Evolutionary conservation across 2,329 filamentous ascomycete species (phyloP), one percentile per base, ranked within the genome.

Genomic region (Epichloe brachyelytri): DNA sequence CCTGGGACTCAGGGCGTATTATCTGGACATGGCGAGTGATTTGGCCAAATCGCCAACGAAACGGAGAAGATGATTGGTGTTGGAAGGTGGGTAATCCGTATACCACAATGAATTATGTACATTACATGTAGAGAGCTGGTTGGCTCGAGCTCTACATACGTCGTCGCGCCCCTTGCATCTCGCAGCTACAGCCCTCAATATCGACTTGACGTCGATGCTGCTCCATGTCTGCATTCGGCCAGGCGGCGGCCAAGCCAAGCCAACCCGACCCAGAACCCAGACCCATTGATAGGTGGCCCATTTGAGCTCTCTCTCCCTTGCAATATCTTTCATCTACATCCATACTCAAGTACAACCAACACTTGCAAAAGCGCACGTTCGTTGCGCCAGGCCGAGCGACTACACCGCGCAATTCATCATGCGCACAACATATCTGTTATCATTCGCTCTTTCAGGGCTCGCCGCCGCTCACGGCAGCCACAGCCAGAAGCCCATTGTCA

Each of bases 391-490:
- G n/a, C 15, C 17, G 37, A 48, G 39, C 34, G 36, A n/a, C 34
- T 26, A 44, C 39, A 15, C 10, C 4, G 11, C 20, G 22, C 19
- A 17, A 6, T 17, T 19, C 22, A 15, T 34, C 34, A 67, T 67
- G 65, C 62, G 60, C 53, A 43, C 59, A 40, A 49, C 53, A 37
- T 36, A 58, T 45, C 49, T 75, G 33, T 55, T 71, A 51, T 59
- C 62, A 49, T 56, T 69, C 43, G 65, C 68, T 50, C 60, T 79
- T 44, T 65, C 68, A 46, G 65, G 69, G 53, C 57, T 66, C 22
- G 73, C 64, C 40, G 56, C 71, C 52, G 78, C 75, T 19, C 79
- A 83, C 63, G 79, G 78, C 58, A 68, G 71, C 57, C 73, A 79
- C 53, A 57, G 60, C 14, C 62, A 65, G 58, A 78, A 77, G 63